phyloP scores from a whole-genome alignment of 2,329 filamentous ascomycete species.

The Teratosphaeria zuluensis region DNA sequence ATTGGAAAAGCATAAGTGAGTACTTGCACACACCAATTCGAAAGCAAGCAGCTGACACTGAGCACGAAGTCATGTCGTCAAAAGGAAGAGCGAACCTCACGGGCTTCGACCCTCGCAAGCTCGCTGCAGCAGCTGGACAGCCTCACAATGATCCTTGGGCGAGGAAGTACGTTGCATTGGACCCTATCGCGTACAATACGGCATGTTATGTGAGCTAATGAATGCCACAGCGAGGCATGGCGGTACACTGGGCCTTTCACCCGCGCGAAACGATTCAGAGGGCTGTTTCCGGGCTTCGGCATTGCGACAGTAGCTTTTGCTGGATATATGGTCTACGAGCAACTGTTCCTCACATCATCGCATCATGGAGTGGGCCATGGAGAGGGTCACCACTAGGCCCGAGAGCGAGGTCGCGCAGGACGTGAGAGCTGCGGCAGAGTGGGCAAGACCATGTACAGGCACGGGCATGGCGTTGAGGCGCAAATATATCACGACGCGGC shows the following conservation, averaged over 20 bases:
- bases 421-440: not conserved
- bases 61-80: conserved; percentile 2
- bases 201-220: not conserved
- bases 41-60: not conserved
- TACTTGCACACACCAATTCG: not conserved
- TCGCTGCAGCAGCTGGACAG: conserved; percentile 60
- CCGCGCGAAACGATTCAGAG: conserved; percentile 80
- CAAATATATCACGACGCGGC: not conserved
- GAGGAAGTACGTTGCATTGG: conserved; percentile 43
- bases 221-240: conserved; percentile 70
- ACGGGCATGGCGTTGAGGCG: not conserved
- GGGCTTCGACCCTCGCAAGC: conserved; percentile 80
- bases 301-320: conserved; percentile 87
- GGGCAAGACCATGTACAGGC: not conserved
- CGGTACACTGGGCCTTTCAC: conserved; percentile 83
- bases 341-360: conserved; percentile 68
- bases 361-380: conserved; percentile 22
- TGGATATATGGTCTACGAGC: conserved; percentile 81
- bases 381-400: conserved; percentile 13
- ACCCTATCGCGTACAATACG: conserved; percentile 2
- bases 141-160: conserved; percentile 54
- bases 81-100: conserved; percentile 61
- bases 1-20: conserved; percentile 1
- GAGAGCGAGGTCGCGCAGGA: not conserved
- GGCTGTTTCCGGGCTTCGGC: conserved; percentile 79